Percentiles rank a stretch among this genome's conserved stretches.
Evolutionary conservation across 202 grass and related monocot genomes (phyloP).

Genomic region (Panicum virgatum): DNA sequence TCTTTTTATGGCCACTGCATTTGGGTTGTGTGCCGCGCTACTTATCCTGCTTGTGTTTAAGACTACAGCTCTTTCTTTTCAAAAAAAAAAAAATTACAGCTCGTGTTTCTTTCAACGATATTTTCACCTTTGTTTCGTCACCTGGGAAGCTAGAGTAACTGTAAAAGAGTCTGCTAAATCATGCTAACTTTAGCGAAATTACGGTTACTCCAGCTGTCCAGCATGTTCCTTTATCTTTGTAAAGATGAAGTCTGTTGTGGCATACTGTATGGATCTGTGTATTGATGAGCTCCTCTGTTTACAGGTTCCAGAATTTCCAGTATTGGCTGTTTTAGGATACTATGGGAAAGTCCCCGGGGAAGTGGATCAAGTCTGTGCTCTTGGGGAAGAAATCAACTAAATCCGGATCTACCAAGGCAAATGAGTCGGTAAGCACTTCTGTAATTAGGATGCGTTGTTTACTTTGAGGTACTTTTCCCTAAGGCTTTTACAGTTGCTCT

Average conservation of each 20-base stretch:
- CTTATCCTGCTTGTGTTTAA: not conserved
- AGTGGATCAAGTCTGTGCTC: conserved; percentile 90
- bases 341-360: conserved; percentile 93
- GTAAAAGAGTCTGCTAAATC: not conserved
- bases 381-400: conserved; percentile 82
- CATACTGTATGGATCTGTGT: conserved; percentile 28
- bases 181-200: not conserved
- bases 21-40: not conserved
- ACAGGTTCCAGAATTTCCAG: conserved; percentile 6
- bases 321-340: conserved; percentile 15
- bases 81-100: too few relatives aligned
- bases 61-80: too few relatives aligned
- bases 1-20: not conserved
- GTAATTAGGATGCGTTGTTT: not conserved
- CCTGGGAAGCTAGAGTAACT: not conserved
- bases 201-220: not conserved
- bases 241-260: not conserved
- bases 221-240: not conserved
- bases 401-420: conserved; percentile 64
- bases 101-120: not conserved
- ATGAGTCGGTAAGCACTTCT: conserved; percentile 39
- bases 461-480: not conserved
- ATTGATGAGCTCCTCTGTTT: not conserved
- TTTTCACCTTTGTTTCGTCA: not conserved
- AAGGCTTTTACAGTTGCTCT: not conserved